Evolutionary conservation across 2,329 filamentous ascomycete species (phyloP).

Genomic region (Cladosporium velox): DNA sequence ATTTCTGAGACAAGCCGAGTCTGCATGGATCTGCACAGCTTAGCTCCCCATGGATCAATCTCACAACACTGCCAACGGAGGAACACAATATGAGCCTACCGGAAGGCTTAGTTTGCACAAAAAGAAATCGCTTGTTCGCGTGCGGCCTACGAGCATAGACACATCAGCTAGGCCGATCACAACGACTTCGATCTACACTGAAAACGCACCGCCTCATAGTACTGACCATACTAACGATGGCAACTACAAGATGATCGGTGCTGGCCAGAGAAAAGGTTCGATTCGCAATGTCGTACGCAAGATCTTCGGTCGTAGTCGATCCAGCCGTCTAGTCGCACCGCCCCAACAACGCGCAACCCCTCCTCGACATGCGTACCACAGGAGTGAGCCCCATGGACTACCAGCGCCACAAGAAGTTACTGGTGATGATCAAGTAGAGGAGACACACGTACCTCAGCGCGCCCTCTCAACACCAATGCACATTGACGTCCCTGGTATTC

Average conservation of each 20-base stretch:
- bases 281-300: constrained; percentile 40
- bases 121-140: constrained; percentile 14
- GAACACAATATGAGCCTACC: constrained; percentile 22
- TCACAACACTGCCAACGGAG: constrained; percentile 26
- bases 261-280: constrained; percentile 34
- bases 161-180: constrained; percentile 8
- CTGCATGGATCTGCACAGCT: constrained; percentile 32
- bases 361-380: constrained; percentile 37
- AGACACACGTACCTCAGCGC: constrained; percentile 23
- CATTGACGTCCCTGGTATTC: constrained; percentile 19
- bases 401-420: constrained; percentile 26
- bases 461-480: constrained; percentile 31
- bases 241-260: neutral
- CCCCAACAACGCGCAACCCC: constrained; percentile 21
- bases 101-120: constrained; percentile 11
- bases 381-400: constrained; percentile 31
- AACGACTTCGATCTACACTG: constrained; percentile 1
- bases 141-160: constrained; percentile 11
- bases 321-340: constrained; percentile 28
- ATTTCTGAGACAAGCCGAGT: constrained; percentile 18
- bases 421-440: constrained; percentile 13
- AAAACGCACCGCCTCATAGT: neutral
- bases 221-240: constrained; percentile 25
- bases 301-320: constrained; percentile 39
- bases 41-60: constrained; percentile 30